Evolutionary conservation across 2,329 filamentous ascomycete genomes (phyloP).

Genomic region (Torrubiellomyces zombiae): DNA sequence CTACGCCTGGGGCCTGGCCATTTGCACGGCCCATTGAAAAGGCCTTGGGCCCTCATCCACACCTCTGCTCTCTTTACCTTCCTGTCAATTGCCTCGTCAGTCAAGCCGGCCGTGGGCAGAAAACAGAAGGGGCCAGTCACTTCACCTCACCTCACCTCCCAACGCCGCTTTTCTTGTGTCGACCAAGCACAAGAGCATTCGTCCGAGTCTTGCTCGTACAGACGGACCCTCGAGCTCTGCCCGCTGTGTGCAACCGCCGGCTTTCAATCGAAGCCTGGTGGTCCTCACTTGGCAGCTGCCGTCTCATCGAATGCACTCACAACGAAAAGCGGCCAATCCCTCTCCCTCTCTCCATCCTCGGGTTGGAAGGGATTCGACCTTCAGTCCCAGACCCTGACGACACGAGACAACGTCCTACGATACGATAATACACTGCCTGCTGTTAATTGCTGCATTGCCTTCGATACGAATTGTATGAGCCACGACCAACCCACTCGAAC

Average conservation of each 20-base stretch:
- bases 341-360: slow-evolving; percentile 1
- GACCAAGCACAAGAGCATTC: slow-evolving; percentile 1
- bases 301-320: slow-evolving; percentile 3
- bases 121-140: slow-evolving; percentile 1
- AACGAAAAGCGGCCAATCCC: slow-evolving; percentile 5
- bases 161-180: slow-evolving; percentile 4
- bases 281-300: slow-evolving; percentile 1
- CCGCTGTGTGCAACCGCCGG: slow-evolving; percentile 1
- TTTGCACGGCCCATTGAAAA: slow-evolving; percentile 22
- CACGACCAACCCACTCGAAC: slow-evolving; percentile 7
- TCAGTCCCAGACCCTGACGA: slow-evolving; percentile 2
- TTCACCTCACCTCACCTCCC: slow-evolving; percentile 6
- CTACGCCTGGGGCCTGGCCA: slow-evolving; percentile 8
- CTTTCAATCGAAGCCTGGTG: neutral
- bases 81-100: slow-evolving; percentile 13
- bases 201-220: no score
- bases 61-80: slow-evolving; percentile 12
- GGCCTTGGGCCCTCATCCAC: slow-evolving; percentile 19
- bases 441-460: no score
- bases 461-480: slow-evolving; percentile 16
- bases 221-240: no score
- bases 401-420: slow-evolving; percentile 4
- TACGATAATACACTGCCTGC: no score
- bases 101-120: slow-evolving; percentile 5
- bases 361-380: slow-evolving; percentile 1